Evolutionary conservation across 2,329 filamentous ascomycete genomes (phyloP).

Genomic region (Davidsoniella eucalypti): DNA sequence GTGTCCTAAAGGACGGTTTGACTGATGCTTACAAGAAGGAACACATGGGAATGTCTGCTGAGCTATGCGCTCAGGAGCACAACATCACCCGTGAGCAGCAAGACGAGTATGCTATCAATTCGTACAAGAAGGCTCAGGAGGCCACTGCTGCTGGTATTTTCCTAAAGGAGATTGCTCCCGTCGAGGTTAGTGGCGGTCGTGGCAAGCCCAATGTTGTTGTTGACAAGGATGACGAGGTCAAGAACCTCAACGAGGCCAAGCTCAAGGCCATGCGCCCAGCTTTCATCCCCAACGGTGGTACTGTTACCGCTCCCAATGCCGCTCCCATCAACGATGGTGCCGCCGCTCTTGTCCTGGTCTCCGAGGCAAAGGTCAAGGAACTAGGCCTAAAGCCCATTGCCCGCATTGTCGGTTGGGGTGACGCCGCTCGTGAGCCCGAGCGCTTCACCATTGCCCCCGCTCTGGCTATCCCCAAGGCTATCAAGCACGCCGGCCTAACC

Average conservation of each 20-base stretch:
- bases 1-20: constrained; percentile 83
- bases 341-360: constrained; percentile 81
- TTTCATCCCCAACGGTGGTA: constrained; percentile 65
- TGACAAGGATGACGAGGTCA: constrained; percentile 83
- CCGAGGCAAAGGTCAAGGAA: constrained; percentile 84
- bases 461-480: constrained; percentile 89
- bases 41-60: constrained; percentile 86
- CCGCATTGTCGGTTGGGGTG: constrained; percentile 95
- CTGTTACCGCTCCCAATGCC: constrained; percentile 90
- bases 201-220: constrained; percentile 75
- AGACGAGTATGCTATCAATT: constrained; percentile 89
- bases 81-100: constrained; percentile 67
- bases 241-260: constrained; percentile 79
- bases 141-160: constrained; percentile 72
- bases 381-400: constrained; percentile 81
- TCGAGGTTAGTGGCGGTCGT: constrained; percentile 74
- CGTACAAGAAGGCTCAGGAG: constrained; percentile 83
- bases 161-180: constrained; percentile 69
- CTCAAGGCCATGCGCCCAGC: constrained; percentile 71
- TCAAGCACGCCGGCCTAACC: constrained; percentile 79
- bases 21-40: constrained; percentile 91
- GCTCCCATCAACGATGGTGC: constrained; percentile 93
- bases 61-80: constrained; percentile 82
- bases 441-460: constrained; percentile 93
- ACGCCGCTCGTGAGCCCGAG: constrained; percentile 77